phyloP scores from a whole-genome alignment of 164 flowering plant genomes.

The Vitis rupestris region DNA sequence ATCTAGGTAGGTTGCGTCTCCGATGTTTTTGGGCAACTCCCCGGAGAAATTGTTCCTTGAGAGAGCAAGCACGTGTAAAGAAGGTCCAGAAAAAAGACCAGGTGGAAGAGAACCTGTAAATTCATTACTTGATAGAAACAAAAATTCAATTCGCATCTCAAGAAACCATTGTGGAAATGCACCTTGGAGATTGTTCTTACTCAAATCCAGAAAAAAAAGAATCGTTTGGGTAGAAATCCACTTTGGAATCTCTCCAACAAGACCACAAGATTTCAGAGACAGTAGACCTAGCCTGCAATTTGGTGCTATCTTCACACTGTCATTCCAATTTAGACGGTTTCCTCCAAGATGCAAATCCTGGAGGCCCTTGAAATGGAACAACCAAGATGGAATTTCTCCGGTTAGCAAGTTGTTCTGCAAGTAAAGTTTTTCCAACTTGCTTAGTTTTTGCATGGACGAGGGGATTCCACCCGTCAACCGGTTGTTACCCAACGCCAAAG shows the following conservation, averaged over 20 bases:
- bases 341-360: too few relatives aligned
- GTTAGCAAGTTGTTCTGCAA: too few relatives aligned
- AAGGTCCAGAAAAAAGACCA: slow-evolving; percentile 28
- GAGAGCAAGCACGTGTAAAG: slow-evolving; percentile 32
- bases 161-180: slow-evolving; percentile 42
- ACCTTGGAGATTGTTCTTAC: slow-evolving; percentile 44
- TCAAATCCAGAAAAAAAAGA: slow-evolving; percentile 47
- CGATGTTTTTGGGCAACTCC: slow-evolving; percentile 39
- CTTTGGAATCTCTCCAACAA: slow-evolving; percentile 37
- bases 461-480: too few relatives aligned
- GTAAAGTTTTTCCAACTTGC: too few relatives aligned
- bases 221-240: slow-evolving; percentile 44
- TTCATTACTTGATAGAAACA: slow-evolving; percentile 42
- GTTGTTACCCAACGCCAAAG: too few relatives aligned
- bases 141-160: slow-evolving; percentile 22
- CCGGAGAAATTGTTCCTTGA: slow-evolving; percentile 33
- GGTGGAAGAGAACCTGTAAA: slow-evolving; percentile 42
- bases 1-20: slow-evolving; percentile 30
- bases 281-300: slow-evolving; percentile 27
- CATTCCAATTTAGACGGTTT: too few relatives aligned
- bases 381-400: too few relatives aligned
- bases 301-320: slow-evolving; percentile 21
- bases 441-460: too few relatives aligned
- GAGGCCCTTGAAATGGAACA: too few relatives aligned
- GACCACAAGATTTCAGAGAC: slow-evolving; percentile 37